Base-by-base conservation (phyloP, 495 filamentous ascomycete species). In the Chaetomium tenue region DNA sequence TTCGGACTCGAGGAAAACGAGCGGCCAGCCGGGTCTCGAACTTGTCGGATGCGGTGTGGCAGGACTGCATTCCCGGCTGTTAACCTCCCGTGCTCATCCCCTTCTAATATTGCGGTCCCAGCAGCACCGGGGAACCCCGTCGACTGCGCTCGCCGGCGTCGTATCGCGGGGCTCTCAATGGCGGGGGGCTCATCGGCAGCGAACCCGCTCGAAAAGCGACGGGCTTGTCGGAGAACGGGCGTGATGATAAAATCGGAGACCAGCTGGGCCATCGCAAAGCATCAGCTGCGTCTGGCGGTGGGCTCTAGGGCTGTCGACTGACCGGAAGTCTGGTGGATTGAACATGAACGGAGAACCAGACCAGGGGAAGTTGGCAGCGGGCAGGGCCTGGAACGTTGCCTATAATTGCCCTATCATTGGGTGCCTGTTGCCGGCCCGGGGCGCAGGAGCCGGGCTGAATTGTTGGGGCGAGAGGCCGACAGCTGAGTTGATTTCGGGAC, bases 231-330 rank as follows among this genome's bases (percentile, higher is more conserved):
- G 70, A 91, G 79, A 71, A 91, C 89, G 58, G 89, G 86, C 67
- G 90, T 89, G 71, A 91, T 88, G 65, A 93, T 75, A 68, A 92
- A 87, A 37, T 91, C 88, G 50, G 83, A 82, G 62, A 93, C 83
- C 62, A 90, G 81, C 73, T 83, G 86, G 78, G 82, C 87, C 91
- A 93, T 94, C 80, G 78, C 79, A 74, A 66, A 63, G 13, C 60
- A 64, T 63, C 33, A 7, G 63, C 52, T 69, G 57, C 52, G 39
- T 46, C 26, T 23, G 25, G 40, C 51, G 53, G 20, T 44, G 42
- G 64, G 33, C 53, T 57, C 54, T 8, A 39, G 40, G 33, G 33
- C 23, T 23, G 25, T 16, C 33, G 26, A 2, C 16, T 44, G 40
- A 44, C 40, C 5, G 33, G 40, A 26, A 18, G 51, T 48, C 42